Percentiles rank a stretch among this genome's conserved stretches.
phyloP scores from a whole-genome alignment of 768 basidiomycete genomes.

The Amanita pallidorosea region DNA sequence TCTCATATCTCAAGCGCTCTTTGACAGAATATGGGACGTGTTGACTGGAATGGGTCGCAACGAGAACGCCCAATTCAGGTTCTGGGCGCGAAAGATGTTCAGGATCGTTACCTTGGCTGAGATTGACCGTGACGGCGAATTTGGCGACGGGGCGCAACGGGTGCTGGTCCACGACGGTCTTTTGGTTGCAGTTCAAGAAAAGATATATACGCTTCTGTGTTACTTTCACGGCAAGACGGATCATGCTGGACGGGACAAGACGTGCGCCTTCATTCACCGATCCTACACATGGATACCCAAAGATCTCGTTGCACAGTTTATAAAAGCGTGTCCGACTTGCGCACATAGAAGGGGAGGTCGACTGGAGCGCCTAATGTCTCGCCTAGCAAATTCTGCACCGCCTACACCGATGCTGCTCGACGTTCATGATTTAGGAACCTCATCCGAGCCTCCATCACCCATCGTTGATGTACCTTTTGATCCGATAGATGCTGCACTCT shows the following conservation, averaged over 20 bases:
- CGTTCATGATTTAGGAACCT: neutral
- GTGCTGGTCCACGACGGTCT: slow-evolving; percentile 63
- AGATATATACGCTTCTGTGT: slow-evolving; percentile 69
- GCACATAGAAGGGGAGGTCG: slow-evolving; percentile 32
- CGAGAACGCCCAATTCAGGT: slow-evolving; percentile 62
- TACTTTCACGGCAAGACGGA: slow-evolving; percentile 55
- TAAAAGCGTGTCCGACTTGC: slow-evolving; percentile 74
- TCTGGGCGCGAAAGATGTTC: slow-evolving; percentile 83
- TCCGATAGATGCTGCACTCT: neutral
- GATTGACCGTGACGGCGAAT: neutral
- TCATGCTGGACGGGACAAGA: slow-evolving; percentile 78
- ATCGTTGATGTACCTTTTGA: neutral
- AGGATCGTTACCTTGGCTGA: slow-evolving; percentile 21
- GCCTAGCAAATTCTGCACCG: neutral
- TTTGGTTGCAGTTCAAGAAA: slow-evolving; percentile 68
- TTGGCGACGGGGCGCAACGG: neutral
- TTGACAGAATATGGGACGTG: slow-evolving; percentile 64
- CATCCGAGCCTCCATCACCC: neutral
- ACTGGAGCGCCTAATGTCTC: slow-evolving; percentile 10
- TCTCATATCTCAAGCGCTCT: slow-evolving; percentile 59
- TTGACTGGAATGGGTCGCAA: slow-evolving; percentile 34
- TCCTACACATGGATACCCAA: slow-evolving; percentile 82
- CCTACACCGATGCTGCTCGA: neutral
- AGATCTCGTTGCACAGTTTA: slow-evolving; percentile 69
- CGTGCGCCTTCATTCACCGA: slow-evolving; percentile 50